A percentile compares a stretch with the other conserved stretches of the same genome.
These are phyloP conservation scores for Rheum nobile DNA, from an alignment of 148 eudicot genomes.

Conservation along the genomic window DNA sequence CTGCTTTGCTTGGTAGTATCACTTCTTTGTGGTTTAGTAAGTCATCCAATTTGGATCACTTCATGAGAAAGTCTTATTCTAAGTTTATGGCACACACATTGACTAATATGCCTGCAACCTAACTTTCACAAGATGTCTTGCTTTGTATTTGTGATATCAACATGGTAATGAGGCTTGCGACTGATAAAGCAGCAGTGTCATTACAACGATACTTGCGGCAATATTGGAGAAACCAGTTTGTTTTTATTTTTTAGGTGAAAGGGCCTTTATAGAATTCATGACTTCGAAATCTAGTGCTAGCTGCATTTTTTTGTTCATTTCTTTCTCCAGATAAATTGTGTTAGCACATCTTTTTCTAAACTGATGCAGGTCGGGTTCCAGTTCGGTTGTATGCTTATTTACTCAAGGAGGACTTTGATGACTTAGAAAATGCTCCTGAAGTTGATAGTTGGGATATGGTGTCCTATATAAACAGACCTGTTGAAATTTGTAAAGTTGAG, in stretches of 20 bases:
- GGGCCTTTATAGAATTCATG: not conserved
- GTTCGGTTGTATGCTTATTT: conserved; percentile 68
- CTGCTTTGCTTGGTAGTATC: not conserved
- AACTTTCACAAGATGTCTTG: not conserved
- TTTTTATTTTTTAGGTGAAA: not conserved
- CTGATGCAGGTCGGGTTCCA: conserved; percentile 71
- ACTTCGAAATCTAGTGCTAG: not conserved
- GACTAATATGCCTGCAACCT: not conserved
- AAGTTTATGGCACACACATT: not conserved
- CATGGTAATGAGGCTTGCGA: not conserved
- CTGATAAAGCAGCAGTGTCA: not conserved
- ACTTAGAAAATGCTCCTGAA: conserved; percentile 56
- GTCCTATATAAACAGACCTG: conserved; percentile 73
- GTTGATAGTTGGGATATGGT: conserved; percentile 79
- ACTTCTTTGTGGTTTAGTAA: not conserved
- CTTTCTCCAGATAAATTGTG: not conserved
- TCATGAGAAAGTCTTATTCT: not conserved
- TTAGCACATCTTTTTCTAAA: not conserved
- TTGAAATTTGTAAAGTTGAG: conserved; percentile 48
- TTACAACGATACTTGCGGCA: not conserved
- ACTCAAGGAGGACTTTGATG: conserved; percentile 45
- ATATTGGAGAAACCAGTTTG: not conserved
- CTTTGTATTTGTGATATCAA: not conserved
- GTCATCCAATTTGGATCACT: not conserved
- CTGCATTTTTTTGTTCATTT: not conserved